Evolutionary conservation across 192 early-diverging fungal species (phyloP), one percentile per base, ranked within the genome.

Genomic region (Entophlyctis luteolus): DNA sequence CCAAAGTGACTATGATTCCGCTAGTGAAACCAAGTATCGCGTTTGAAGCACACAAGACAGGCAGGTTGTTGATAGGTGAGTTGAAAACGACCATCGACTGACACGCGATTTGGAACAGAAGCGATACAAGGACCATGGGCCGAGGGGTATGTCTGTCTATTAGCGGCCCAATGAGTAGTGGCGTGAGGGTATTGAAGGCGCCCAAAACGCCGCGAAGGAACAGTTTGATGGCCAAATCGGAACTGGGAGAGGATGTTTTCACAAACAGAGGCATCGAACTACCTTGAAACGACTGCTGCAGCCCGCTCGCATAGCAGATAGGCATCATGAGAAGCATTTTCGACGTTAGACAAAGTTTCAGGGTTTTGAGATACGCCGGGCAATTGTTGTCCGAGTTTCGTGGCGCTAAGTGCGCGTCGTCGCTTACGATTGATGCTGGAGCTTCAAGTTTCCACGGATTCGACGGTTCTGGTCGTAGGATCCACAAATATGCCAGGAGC

Each of bases 1-100:
- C 12, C 38, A 22, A 25, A 27, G 38, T 59, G 27, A 63, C 48
- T 18, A 63, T 20, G 31, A 63, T 49, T 1, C 60, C 60, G 47
- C 29, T 53, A 12, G 18, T 20, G 25, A 53, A 20, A 53, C 50
- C 50, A 20, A 53, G 23, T 16, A 20, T 27, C 18, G 25, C 50
- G 25, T 53, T 27, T 28, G 25, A 20, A 25, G 29, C 25, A 14
- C 14, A 20, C 50, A 53, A 53, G 1, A 53, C 18, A 16, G 50
- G 50, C 0, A 53, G 14, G 14, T 23, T 14, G 25, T 53, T 53
- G 23, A 53, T 53, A 1, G 50, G 50, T 14, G 22, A 20, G 25
- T 28, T 28, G 12, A 14, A 53, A 53, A 53, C 50, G 14, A 53
- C 22, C 25, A 53, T 12, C 10, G 12, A 14, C 42, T 45, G 42